Evolutionary conservation across 805 yeast species (phyloP).

Genomic region (Soucietia sequanensis): DNA sequence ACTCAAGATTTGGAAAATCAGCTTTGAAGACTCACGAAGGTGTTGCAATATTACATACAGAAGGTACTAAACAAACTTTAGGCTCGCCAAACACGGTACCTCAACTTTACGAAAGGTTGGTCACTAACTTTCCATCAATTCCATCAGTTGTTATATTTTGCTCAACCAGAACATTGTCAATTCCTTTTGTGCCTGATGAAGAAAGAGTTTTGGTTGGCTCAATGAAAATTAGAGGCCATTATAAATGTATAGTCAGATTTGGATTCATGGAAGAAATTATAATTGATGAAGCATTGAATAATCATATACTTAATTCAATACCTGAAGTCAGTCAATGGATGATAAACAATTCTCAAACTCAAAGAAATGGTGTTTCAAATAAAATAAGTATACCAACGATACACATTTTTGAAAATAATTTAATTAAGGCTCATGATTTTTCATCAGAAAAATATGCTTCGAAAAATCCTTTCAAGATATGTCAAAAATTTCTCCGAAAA

Average conservation of each 20-base stretch:
- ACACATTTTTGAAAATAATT: slow-evolving; percentile 30
- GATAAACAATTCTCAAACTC: too few species aligned
- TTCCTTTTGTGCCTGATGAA: slow-evolving; percentile 40
- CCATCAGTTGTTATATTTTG: slow-evolving; percentile 47
- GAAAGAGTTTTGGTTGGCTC: slow-evolving; percentile 40
- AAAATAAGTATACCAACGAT: slow-evolving; percentile 17
- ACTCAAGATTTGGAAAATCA: slow-evolving; percentile 18
- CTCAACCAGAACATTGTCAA: slow-evolving; percentile 39
- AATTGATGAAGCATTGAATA: slow-evolving; percentile 17
- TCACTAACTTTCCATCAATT: slow-evolving; percentile 41
- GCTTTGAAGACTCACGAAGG: slow-evolving; percentile 28
- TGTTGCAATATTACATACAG: slow-evolving; percentile 43
- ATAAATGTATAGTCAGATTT: slow-evolving; percentile 46
- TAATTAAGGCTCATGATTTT: slow-evolving; percentile 22
- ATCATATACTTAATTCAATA: slow-evolving; percentile 18
- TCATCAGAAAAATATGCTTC: slow-evolving; percentile 11
- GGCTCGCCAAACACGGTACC: slow-evolving; percentile 48
- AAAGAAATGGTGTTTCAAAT: slow-evolving; percentile 4
- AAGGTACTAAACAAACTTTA: slow-evolving; percentile 31
- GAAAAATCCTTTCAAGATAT: slow-evolving; percentile 13
- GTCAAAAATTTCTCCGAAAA: slow-evolving; percentile 14
- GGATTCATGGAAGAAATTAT: slow-evolving; percentile 48
- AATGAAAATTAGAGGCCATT: slow-evolving; percentile 45
- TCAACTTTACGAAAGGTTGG: slow-evolving; percentile 32
- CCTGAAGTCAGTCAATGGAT: slow-evolving; percentile 15